Base-by-base conservation (phyloP, 371 early-diverging fungal species). In the Phascolomyces articulosus region DNA sequence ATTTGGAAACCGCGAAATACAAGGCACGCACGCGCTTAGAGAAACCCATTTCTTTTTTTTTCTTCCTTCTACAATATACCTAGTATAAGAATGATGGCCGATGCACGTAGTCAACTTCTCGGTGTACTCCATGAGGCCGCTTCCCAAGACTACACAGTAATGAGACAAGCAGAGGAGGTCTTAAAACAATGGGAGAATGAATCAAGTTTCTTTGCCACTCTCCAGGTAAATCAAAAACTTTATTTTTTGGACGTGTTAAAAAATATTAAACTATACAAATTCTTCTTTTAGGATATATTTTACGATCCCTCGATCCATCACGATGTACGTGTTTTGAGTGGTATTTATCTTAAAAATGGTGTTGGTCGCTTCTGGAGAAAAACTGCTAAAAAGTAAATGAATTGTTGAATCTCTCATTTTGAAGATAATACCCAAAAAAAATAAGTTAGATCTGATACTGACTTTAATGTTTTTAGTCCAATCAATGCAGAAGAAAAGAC, bases 291-390 rank as follows among this genome's bases (percentile, higher is more conserved):
- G 93, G 91, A 90, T 57, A 91, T 96, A 40, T 92, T 91, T 47
- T 88, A 86, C 34, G 92, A 94, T 70, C 72, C 70, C 8, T 68
- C 82, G 6, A 49, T 91, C 13, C 85, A 88, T 18, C 79, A 83
- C 58, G 83, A 85, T 51, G 71, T 92, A n/a, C 86, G 97, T 40
- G 90, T 89, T 60, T 83, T 95, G 38, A 89, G 94, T 16, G 87
- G 90, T 21, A 88, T 95, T 56, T 88, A 87, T 60, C 78, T 96
- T 56, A 96, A 96, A 74, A 95, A 95, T 70, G 94, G 95, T 3
- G 85, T 96, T 48, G 92, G 91, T 71, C 88, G 87, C 62, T 95
- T 92, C 71, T 96, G 97, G 97, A 84, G 94, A 70, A 89, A 86
- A 71, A 85, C 90, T 3, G 91, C 91, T 11, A 85, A 79, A 74